These are phyloP conservation scores for Podospora didyma DNA, from an alignment of 495 filamentous ascomycete genomes.

Conservation along the genomic window DNA sequence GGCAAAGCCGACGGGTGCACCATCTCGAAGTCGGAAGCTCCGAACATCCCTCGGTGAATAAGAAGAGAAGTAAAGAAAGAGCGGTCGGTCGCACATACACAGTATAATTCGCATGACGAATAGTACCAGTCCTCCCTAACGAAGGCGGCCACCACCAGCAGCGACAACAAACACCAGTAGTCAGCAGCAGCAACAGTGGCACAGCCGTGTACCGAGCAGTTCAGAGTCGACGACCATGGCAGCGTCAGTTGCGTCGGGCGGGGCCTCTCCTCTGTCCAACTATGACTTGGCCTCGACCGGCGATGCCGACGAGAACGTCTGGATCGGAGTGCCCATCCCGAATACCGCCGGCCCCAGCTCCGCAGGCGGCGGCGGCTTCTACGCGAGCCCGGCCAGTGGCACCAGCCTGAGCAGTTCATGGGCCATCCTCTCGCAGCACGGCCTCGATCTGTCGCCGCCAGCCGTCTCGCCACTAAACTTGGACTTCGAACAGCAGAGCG, in stretches of 20 bases:
- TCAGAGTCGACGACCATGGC: conserved; percentile 4
- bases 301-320: conserved; percentile 18
- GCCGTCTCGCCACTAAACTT: conserved; percentile 23
- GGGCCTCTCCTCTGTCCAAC: conserved; percentile 22
- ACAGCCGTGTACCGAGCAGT: neutral
- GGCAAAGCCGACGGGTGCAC: too few species aligned
- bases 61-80: neutral
- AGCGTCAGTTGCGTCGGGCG: conserved; percentile 26
- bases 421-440: conserved; percentile 31
- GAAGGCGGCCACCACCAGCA: too few species aligned
- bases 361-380: conserved; percentile 26
- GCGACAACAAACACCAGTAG: too few species aligned
- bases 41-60: neutral
- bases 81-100: neutral
- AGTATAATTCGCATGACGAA: neutral
- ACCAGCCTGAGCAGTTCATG: conserved; percentile 39
- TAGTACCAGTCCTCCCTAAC: neutral
- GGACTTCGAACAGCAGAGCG: conserved; percentile 3
- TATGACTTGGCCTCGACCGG: conserved; percentile 26
- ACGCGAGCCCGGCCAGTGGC: conserved; percentile 32
- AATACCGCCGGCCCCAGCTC: conserved; percentile 21
- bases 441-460: conserved; percentile 20
- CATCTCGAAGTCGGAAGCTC: too few species aligned
- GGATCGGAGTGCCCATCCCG: conserved; percentile 22
- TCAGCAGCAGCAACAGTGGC: too few species aligned